Evolutionary conservation across 805 yeast genomes (phyloP), one percentile per base, ranked within the genome.

Genomic region (Metschnikowia cubensis): DNA sequence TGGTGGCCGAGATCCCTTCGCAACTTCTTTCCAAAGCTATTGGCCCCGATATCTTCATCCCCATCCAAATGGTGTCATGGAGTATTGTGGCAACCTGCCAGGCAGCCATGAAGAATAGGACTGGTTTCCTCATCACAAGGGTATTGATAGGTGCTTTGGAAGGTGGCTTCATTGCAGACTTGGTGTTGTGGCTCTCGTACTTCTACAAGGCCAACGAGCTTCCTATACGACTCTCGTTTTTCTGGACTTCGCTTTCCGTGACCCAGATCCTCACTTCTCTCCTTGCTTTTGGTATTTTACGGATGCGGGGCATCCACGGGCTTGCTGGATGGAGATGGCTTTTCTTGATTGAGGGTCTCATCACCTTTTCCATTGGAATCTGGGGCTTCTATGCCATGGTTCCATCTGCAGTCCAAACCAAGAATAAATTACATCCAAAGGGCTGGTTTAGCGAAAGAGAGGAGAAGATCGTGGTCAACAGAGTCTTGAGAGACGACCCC

Each of bases 11-110:
- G 61, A 62, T 84, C 11, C 89, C 89, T 0, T 82, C 87, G 2
- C 87, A 84, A 59, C 68, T 84, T 54, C 69, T 84, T 32, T 78
- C 85, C n/a, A 83, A 84, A 62, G 73, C 71, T 47, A 47, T 84
- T 34, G 89, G 89, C 13, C 79, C 85, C 3, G 87, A 83, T 58
- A 57, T 71, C 22, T 82, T 84, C 79, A 77, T 83, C 52, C 87
- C 87, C 2, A 64, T 71, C 36, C 86, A 83, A 58, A 74, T 83
- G 63, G 57, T 69, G 20, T 52, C 73, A 1, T 84, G 89, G 89
- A 74, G 81, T 44, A 52, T 76, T 7, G 82, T 83, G 14, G 78
- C 85, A 3, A 66, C 79, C 39, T 65, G 68, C 41, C 88, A 84
- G 61, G 75, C 75, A 39, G 70, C 69, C 15, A 64, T 83, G 49